Base-by-base conservation (phyloP, 2,329 filamentous ascomycete species). In the Ceratocystis harringtonii region DNA sequence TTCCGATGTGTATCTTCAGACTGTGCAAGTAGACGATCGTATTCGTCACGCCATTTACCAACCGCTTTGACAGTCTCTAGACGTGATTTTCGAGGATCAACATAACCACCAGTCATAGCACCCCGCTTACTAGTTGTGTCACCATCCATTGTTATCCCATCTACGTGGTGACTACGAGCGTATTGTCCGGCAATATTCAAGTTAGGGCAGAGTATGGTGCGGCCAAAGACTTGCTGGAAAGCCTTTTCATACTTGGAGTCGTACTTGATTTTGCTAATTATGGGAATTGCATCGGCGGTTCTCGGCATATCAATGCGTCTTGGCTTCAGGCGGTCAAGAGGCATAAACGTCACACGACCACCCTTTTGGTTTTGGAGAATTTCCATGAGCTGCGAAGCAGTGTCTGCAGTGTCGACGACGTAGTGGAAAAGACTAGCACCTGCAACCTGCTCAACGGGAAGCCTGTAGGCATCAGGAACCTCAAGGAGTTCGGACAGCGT, bases 101-200 rank as follows among this genome's bases (percentile, higher is more conserved):
- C 88, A 72, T 88, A 99, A 71, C 94, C 94, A 79, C 94, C 94
- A 61, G 91, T 96, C 78, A 99, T 84, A 15, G 92, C 92, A 75
- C 94, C 94, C 70, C 92, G 88, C 77, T 95, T 96, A 76, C 96
- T 95, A 1, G 91, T 92, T 41, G 90, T 90, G 75, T 97, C 92
- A 74, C 94, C 94, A 66, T 97, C 92, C 2, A 90, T 88, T 0
- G 94, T 99, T 69, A 99, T 96, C 43, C 90, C 92, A 71, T 91
- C 91, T 28, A 97, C 86, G 19, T 89, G 89, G 71, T 97, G 92
- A 71, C 89, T 95, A 71, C 92, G 85, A 25, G 94, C 90, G 73
- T 96, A 96, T 72, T 96, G 91, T 12, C 88, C 84, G 61, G 92
- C 94, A 67, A 96, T 84, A 61, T 89, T 84, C 68, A 99, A 78